Base-by-base conservation (phyloP, 305 asterid genomes). In the Fraxinus platypoda region DNA sequence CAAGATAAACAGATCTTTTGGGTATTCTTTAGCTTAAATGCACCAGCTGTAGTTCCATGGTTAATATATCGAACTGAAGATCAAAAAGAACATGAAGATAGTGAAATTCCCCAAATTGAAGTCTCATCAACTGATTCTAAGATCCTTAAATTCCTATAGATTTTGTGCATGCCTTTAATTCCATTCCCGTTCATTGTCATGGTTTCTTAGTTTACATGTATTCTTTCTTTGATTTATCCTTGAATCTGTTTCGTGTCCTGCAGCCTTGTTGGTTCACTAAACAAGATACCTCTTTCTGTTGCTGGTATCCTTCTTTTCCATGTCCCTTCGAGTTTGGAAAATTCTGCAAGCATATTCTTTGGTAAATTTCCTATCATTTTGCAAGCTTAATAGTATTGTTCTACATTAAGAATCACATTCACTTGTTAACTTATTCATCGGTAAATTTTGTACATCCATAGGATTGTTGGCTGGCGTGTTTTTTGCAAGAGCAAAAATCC, bases 231-330 rank as follows among this genome's bases (percentile, higher is more conserved):
- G 76, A 66, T 83, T 31, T 66, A 38, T 73, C 77, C 21, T n/a
- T 82, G n/a, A 46, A 37, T 57, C 30, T 6, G 13, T 46, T 78
- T 72, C 76, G 43, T 64, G 46, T 79, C 59, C 25, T 81, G 87
- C 97, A 95, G 99, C 89, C 95, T 95, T n/a, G 96, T 95, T 23
- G 99, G 99, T 26, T 95, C 99, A 1, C 83, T 95, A 26, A 95
- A 94, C 89, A 95, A 95, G 91, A 93, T 95, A 81, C 99, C 99
- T 73, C 93, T 95, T 79, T 95, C 99, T 33, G 72, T 95, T 77
- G 91, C 96, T 76, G 99, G 99, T 25, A 95, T 95, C 79, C 85
- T 94, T 78, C 93, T 95, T 12, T 95, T 95, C 89, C 86, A 92
- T 3, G 99, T 93, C 64, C 90, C 97, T 11, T 93, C 97, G 6